These are phyloP conservation scores for Zoysia japonica DNA, from an alignment of 176 grass and related monocot genomes.

Conservation along the genomic window DNA sequence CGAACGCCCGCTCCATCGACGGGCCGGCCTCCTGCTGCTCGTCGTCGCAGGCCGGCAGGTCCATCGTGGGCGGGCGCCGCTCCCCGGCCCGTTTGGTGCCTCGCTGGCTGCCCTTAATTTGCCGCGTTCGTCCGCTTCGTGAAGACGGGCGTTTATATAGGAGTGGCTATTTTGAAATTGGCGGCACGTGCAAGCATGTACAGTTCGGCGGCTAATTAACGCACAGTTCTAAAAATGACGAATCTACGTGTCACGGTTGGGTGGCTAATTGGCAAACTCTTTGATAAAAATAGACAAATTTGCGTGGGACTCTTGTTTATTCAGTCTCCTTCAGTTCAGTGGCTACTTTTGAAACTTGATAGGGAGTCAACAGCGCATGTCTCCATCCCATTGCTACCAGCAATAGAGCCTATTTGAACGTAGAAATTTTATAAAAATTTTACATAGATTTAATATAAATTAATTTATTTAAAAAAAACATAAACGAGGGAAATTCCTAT, in stretches of 20 bases:
- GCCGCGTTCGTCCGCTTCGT: not conserved
- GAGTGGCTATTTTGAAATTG: not conserved
- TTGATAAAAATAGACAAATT: not conserved
- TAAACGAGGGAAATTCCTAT: no score
- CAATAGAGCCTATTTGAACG: no score
- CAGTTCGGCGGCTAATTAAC: not conserved
- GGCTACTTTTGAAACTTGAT: not conserved
- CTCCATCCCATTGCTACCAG: no score
- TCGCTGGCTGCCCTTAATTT: not conserved
- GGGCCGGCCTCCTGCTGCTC: conserved; percentile 4
- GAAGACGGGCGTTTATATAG: not conserved
- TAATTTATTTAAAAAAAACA: no score
- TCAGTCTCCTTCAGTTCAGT: not conserved
- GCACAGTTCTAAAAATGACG: not conserved
- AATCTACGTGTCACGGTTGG: not conserved
- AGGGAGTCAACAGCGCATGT: no score
- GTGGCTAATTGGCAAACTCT: no score
- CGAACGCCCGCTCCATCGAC: conserved; percentile 59
- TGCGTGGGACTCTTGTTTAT: not conserved
- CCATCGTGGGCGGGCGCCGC: conserved; percentile 13
- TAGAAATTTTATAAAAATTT: no score
- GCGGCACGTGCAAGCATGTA: no score
- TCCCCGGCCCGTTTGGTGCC: not conserved
- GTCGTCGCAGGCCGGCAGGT: conserved; percentile 3
- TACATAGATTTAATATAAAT: no score